These are phyloP conservation scores for Populus ilicifolia DNA, from an alignment of 345 rosid species.

Conservation along the genomic window DNA sequence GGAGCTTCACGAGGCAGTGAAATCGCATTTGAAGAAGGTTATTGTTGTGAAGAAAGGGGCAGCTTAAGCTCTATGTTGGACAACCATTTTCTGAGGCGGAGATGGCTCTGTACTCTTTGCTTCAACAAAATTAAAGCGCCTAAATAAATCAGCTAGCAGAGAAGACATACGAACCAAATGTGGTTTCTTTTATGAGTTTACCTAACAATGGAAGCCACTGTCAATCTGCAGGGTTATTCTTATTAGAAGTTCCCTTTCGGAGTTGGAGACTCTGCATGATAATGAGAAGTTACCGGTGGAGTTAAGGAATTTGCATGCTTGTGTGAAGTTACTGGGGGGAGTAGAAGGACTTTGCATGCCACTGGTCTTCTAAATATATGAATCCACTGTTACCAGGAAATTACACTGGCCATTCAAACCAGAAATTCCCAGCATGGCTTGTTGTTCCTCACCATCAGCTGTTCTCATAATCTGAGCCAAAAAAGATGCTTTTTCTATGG, in stretches of 20 bases:
- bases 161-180: background rate
- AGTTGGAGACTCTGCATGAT: background rate
- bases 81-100: constrained; percentile 72
- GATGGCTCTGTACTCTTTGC: constrained; percentile 50
- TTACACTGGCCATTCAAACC: background rate
- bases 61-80: constrained; percentile 69
- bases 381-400: background rate
- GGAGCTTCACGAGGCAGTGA: constrained; percentile 58
- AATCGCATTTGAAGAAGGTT: constrained; percentile 40
- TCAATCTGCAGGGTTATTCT: background rate
- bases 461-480: background rate
- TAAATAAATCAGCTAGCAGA: background rate
- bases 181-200: background rate
- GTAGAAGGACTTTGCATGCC: background rate
- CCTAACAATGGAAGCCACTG: background rate
- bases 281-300: background rate
- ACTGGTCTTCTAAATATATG: background rate
- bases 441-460: background rate
- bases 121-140: constrained; percentile 27
- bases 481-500: background rate
- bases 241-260: background rate
- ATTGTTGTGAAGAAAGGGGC: constrained; percentile 65
- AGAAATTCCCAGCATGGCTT: background rate
- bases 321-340: background rate
- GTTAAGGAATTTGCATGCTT: background rate